A percentile compares a stretch with the other conserved stretches of the same genome.
phyloP scores from a whole-genome alignment of 2,329 filamentous ascomycete species.

The Fusarium cyanostomum region DNA sequence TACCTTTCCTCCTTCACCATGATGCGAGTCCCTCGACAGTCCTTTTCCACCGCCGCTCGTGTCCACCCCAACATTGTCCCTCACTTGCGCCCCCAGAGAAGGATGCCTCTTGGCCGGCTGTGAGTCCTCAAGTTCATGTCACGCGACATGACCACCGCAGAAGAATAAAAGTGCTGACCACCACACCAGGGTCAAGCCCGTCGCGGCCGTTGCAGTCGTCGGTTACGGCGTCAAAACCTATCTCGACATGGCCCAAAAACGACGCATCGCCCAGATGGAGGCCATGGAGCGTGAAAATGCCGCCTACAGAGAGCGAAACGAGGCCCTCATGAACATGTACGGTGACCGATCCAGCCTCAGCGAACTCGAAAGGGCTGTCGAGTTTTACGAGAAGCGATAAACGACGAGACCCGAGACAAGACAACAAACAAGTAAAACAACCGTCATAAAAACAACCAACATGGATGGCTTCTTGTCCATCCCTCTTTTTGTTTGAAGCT shows the following conservation, averaged over 20 bases:
- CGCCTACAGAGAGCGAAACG: slow-evolving; percentile 51
- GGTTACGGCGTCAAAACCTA: slow-evolving; percentile 50
- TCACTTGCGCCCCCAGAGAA: slow-evolving; percentile 40
- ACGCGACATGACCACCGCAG: slow-evolving; percentile 10
- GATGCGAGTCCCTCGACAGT: slow-evolving; percentile 39
- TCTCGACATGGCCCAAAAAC: slow-evolving; percentile 42
- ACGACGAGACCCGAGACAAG: slow-evolving; percentile 10
- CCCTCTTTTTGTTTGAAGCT: slow-evolving; percentile 17
- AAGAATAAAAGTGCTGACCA: slow-evolving; percentile 18
- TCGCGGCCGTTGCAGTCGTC: slow-evolving; percentile 45
- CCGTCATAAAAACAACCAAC: not conserved
- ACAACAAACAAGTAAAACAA: slow-evolving; percentile 1
- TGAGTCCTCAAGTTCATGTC: slow-evolving; percentile 21
- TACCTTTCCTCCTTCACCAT: slow-evolving; percentile 33
- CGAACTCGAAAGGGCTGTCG: slow-evolving; percentile 59
- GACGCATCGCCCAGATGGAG: slow-evolving; percentile 43
- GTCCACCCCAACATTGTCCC: slow-evolving; percentile 44
- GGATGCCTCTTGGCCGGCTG: slow-evolving; percentile 38
- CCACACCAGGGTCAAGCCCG: slow-evolving; percentile 45
- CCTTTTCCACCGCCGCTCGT: slow-evolving; percentile 43
- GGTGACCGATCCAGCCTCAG: slow-evolving; percentile 60
- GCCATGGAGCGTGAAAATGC: slow-evolving; percentile 48
- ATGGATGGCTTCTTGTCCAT: not conserved
- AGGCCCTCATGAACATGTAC: slow-evolving; percentile 59
- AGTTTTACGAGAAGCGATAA: slow-evolving; percentile 55